A percentile compares a stretch with the other conserved stretches of the same genome.
phyloP scores from a whole-genome alignment of 164 flowering plant genomes.

The Aristolochia fimbriata region DNA sequence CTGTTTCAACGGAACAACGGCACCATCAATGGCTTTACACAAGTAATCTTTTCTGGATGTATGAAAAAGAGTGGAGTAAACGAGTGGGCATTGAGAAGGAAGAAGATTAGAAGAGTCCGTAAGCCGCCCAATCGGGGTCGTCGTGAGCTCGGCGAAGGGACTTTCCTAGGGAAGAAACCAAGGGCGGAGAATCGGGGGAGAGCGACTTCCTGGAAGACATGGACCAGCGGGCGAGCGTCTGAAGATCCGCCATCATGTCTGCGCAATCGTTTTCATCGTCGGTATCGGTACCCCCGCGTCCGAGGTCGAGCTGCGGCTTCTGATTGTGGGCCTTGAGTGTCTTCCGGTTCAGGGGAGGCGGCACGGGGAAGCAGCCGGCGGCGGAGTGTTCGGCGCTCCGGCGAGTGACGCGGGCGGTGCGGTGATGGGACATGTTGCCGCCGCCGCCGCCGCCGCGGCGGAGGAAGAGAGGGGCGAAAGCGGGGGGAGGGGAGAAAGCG shows the following conservation, averaged over 20 bases:
- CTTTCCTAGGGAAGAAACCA: slow-evolving; percentile 20
- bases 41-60: too few species aligned
- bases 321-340: slow-evolving; percentile 10
- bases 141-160: slow-evolving; percentile 26
- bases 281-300: background rate
- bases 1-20: too few species aligned
- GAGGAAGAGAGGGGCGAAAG: slow-evolving; percentile 19
- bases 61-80: too few species aligned
- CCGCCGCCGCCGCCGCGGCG: too few species aligned
- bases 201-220: slow-evolving; percentile 33
- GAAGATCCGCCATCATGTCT: slow-evolving; percentile 22
- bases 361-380: slow-evolving; percentile 33
- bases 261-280: slow-evolving; percentile 15
- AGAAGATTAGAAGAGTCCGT: slow-evolving; percentile 35
- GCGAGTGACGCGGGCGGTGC: slow-evolving; percentile 9
- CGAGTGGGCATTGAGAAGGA: too few species aligned
- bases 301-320: background rate
- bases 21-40: too few species aligned
- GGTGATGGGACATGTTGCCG: slow-evolving; percentile 23
- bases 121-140: slow-evolving; percentile 56
- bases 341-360: slow-evolving; percentile 18
- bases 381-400: slow-evolving; percentile 12
- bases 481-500: slow-evolving; percentile 20
- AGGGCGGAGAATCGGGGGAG: slow-evolving; percentile 31
- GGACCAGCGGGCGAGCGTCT: slow-evolving; percentile 37